Evolutionary conservation across 2,329 filamentous ascomycete genomes (phyloP).

Genomic region (Stachybotrys chlorohalonatus): DNA sequence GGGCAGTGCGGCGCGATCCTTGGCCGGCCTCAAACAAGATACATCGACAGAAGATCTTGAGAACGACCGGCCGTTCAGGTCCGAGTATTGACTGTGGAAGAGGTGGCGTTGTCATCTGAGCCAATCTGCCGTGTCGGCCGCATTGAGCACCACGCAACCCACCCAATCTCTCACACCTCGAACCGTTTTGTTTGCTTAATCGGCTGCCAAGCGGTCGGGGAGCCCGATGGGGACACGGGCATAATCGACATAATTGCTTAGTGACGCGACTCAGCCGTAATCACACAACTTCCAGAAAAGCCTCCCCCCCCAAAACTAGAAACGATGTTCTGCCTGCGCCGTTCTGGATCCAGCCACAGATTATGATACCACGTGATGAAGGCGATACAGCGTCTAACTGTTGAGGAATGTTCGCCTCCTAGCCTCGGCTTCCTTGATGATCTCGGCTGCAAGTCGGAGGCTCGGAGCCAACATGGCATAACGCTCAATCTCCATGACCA

Average conservation of each 20-base stretch:
- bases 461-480: slow-evolving; percentile 70
- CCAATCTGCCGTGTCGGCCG: neutral
- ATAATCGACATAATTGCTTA: neutral
- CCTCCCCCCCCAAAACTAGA: neutral
- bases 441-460: slow-evolving; percentile 66
- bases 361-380: neutral
- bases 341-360: neutral
- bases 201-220: neutral
- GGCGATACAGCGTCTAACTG: slow-evolving; percentile 19
- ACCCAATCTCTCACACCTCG: neutral
- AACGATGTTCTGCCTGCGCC: neutral
- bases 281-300: neutral
- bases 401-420: slow-evolving; percentile 56
- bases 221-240: neutral
- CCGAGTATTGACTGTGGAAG: neutral
- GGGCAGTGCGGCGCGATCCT: neutral
- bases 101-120: neutral
- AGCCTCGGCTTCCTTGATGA: slow-evolving; percentile 70
- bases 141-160: neutral
- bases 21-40: neutral
- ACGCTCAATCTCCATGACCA: slow-evolving; percentile 65
- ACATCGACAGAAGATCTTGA: neutral
- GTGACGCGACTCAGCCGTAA: neutral
- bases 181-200: neutral
- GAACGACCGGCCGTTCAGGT: neutral